Percentiles rank a stretch among this genome's conserved stretches.
Evolutionary conservation across 345 rosid genomes (phyloP).

Genomic region (Rhodamnia rubescens): DNA sequence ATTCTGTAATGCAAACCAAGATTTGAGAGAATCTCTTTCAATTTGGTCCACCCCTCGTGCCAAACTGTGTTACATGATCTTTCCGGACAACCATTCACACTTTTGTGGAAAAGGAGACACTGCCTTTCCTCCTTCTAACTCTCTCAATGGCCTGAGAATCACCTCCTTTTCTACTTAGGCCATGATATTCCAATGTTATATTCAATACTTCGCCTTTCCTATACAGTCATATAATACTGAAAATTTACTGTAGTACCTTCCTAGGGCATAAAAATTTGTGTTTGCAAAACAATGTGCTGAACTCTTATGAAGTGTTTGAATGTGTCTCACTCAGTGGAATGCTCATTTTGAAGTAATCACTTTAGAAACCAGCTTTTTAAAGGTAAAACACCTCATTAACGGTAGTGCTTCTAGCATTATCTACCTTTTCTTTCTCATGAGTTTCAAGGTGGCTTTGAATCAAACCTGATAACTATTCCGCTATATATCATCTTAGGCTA

Average conservation of each 20-base stretch:
- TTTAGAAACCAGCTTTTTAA: background rate
- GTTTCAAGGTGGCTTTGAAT: background rate
- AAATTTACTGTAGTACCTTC: background rate
- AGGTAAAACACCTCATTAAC: background rate
- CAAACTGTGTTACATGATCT: background rate
- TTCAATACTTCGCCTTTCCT: background rate
- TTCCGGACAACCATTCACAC: background rate
- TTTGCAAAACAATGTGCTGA: background rate
- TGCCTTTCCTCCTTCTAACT: background rate
- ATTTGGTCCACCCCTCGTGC: background rate
- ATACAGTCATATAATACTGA: background rate
- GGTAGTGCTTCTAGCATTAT: background rate
- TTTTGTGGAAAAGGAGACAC: background rate
- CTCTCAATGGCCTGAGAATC: background rate
- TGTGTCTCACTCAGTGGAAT: background rate
- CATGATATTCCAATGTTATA: background rate
- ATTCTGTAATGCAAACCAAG: background rate
- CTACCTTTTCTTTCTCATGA: background rate
- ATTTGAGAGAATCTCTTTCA: background rate
- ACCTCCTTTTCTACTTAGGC: background rate
- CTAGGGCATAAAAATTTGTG: background rate
- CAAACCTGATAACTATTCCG: background rate
- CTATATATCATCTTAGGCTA: background rate
- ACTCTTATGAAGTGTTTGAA: background rate
- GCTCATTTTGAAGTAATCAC: background rate